phyloP scores from a whole-genome alignment of 257 asterid species.

The Solanum dulcamara region DNA sequence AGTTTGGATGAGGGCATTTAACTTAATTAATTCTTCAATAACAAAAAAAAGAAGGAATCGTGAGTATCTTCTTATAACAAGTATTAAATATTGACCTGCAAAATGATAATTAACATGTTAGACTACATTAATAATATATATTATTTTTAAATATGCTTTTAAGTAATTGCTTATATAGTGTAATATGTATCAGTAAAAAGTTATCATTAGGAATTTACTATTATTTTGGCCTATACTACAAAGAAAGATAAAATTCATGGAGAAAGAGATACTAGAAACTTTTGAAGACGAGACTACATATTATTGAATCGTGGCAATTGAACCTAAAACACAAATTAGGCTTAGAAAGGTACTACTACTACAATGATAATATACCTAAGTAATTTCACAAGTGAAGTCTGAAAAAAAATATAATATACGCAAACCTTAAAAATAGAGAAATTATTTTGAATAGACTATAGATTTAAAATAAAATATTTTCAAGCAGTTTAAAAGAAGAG shows the following conservation, averaged over 20 bases:
- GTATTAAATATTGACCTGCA: background rate
- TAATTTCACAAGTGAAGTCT: too few species aligned
- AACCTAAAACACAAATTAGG: background rate
- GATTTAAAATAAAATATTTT: too few species aligned
- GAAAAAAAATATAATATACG: rapidly evolving
- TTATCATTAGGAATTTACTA: too few species aligned
- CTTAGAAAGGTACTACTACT: background rate
- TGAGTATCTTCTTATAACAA: background rate
- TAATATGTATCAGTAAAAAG: too few species aligned
- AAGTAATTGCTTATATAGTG: background rate
- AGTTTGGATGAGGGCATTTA: background rate
- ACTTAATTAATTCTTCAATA: background rate
- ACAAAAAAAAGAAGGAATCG: background rate
- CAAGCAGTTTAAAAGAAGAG: too few species aligned
- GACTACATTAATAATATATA: background rate
- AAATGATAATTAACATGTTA: background rate
- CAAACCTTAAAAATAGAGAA: too few species aligned
- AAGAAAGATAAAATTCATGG: background rate
- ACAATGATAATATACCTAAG: too few species aligned
- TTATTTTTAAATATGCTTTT: background rate
- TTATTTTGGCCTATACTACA: background rate
- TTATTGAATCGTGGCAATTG: background rate
- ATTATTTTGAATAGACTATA: too few species aligned
- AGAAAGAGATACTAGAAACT: background rate
- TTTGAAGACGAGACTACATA: background rate